These are phyloP conservation scores for Colletotrichum kahawae DNA, from an alignment of 2,329 filamentous ascomycete genomes.

Conservation along the genomic window DNA sequence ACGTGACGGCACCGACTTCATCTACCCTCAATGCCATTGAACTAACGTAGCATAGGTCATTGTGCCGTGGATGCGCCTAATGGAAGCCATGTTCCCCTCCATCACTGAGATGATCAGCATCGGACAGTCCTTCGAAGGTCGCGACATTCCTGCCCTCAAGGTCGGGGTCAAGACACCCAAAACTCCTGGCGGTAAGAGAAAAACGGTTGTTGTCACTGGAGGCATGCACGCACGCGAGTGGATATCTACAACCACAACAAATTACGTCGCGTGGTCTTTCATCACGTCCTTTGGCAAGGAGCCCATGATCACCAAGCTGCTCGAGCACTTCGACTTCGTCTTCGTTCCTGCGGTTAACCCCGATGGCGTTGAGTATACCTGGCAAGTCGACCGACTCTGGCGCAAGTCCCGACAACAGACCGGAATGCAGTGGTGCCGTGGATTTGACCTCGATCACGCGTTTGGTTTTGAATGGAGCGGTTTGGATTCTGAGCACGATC, in stretches of 20 bases:
- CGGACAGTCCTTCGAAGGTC: slow-evolving; percentile 86
- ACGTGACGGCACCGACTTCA: not conserved
- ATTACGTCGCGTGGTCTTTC: slow-evolving; percentile 87
- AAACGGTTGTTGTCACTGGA: slow-evolving; percentile 82
- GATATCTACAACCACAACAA: slow-evolving; percentile 92
- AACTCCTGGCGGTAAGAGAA: slow-evolving; percentile 53
- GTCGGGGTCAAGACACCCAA: slow-evolving; percentile 62
- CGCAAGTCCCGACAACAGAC: slow-evolving; percentile 92
- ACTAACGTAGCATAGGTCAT: slow-evolving; percentile 51
- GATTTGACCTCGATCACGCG: slow-evolving; percentile 86
- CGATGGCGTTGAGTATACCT: slow-evolving; percentile 93
- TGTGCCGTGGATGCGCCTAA: slow-evolving; percentile 87
- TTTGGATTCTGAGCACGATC: slow-evolving; percentile 70
- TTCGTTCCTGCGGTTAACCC: slow-evolving; percentile 91
- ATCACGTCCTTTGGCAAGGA: slow-evolving; percentile 82
- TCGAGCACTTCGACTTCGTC: slow-evolving; percentile 86
- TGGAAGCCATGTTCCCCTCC: slow-evolving; percentile 88
- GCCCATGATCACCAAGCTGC: slow-evolving; percentile 73
- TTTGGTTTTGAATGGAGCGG: slow-evolving; percentile 80
- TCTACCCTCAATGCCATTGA: slow-evolving; percentile 25
- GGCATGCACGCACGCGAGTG: slow-evolving; percentile 95
- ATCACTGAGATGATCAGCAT: slow-evolving; percentile 77
- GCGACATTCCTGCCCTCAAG: slow-evolving; percentile 82
- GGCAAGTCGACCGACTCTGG: slow-evolving; percentile 91
- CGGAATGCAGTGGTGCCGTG: slow-evolving; percentile 80